A percentile compares a stretch with the other conserved stretches of the same genome.
These are phyloP conservation scores for Aspergillus mulundensis DNA, from an alignment of 495 filamentous ascomycete genomes.

Conservation along the genomic window DNA sequence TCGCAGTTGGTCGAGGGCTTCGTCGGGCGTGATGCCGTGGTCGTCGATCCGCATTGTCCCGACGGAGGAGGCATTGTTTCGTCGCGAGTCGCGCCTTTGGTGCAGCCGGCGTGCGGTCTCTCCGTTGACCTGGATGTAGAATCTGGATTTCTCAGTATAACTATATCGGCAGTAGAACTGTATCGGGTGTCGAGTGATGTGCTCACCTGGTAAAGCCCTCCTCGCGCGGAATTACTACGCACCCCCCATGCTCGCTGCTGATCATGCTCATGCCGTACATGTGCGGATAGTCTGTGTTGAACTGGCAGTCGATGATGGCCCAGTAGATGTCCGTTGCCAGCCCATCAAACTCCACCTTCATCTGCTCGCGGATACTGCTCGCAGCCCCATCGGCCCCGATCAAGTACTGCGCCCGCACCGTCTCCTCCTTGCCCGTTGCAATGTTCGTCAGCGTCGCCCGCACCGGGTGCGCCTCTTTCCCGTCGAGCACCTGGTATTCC, in stretches of 20 bases:
- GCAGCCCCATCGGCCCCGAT: background rate
- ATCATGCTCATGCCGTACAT: slow-evolving; percentile 3
- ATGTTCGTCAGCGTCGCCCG: background rate
- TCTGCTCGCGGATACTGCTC: slow-evolving; percentile 3
- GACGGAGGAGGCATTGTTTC: background rate
- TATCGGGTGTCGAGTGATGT: background rate
- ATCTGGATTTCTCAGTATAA: background rate
- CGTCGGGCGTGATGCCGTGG: background rate
- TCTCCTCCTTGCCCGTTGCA: background rate
- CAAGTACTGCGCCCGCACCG: background rate
- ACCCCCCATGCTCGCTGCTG: background rate
- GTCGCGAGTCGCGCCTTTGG: background rate
- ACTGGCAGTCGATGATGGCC: slow-evolving; percentile 1
- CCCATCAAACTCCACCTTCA: slow-evolving; percentile 4
- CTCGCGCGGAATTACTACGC: background rate
- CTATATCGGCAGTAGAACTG: background rate
- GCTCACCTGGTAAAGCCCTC: background rate
- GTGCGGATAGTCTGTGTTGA: slow-evolving; percentile 5
- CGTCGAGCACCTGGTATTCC: background rate
- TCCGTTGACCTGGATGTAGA: slow-evolving; percentile 6
- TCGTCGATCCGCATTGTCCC: background rate
- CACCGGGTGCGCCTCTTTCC: background rate
- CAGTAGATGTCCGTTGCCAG: background rate
- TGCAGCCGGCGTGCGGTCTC: background rate
- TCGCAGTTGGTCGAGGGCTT: background rate